A percentile compares a stretch with the other conserved stretches of the same genome.
phyloP scores from a whole-genome alignment of 176 grass and related monocot species.

The Carex cristatella region DNA sequence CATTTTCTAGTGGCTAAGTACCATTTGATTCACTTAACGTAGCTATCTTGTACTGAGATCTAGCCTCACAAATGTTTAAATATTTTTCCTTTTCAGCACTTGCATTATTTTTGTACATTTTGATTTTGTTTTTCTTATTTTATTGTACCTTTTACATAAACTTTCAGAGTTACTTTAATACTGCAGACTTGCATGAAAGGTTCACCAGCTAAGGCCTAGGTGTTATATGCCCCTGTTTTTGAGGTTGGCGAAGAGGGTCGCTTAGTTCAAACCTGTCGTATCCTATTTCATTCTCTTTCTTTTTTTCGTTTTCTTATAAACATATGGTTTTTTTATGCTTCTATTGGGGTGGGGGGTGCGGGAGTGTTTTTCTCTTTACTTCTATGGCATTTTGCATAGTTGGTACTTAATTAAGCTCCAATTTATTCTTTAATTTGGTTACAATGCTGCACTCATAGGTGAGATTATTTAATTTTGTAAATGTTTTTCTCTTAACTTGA shows the following conservation, averaged over 20 bases:
- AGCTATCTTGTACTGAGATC: neutral
- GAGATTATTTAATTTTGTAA: conserved; percentile 1
- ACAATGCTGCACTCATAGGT: neutral
- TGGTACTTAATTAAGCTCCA: neutral
- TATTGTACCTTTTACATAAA: neutral
- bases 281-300: conserved; percentile 40
- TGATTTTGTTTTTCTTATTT: neutral
- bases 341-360: neutral
- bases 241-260: conserved; percentile 80
- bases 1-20: neutral
- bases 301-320: neutral
- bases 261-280: conserved; percentile 69
- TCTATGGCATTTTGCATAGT: neutral
- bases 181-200: conserved; percentile 90
- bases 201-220: conserved; percentile 63
- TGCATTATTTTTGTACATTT: neutral
- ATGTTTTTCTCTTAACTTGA: conserved; percentile 47
- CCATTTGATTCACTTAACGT: neutral
- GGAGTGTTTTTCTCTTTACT: neutral
- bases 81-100: neutral
- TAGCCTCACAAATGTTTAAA: neutral
- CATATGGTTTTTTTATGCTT: neutral
- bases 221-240: conserved; percentile 72
- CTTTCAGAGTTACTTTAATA: neutral
- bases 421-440: neutral